Percentiles rank a stretch among this genome's conserved stretches.
Evolutionary conservation across 1,139 yeast genomes (phyloP).

Genomic region (Hyphopichia pseudoburtonii): DNA sequence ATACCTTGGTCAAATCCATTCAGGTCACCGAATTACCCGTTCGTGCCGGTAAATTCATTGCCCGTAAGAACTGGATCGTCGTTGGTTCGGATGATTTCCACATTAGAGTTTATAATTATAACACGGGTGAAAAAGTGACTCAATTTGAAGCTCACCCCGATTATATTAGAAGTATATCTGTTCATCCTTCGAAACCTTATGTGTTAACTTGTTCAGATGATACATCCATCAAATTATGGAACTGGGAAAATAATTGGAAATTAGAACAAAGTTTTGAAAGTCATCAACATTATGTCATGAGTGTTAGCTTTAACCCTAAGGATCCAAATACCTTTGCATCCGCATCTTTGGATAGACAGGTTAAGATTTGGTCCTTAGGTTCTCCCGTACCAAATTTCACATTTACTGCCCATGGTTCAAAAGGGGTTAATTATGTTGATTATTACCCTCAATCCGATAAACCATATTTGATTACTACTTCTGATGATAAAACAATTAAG

Average conservation of each 20-base stretch:
- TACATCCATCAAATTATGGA: constrained; percentile 89
- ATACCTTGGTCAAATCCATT: constrained; percentile 46
- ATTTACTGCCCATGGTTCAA: constrained; percentile 83
- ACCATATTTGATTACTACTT: constrained; percentile 89
- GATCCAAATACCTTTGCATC: constrained; percentile 98
- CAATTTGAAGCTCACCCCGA: constrained; percentile 99
- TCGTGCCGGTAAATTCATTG: constrained; percentile 91
- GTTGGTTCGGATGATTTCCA: constrained; percentile 96
- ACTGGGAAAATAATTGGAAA: constrained; percentile 94
- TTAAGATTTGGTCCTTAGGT: constrained; percentile 95
- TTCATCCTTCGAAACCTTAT: constrained; percentile 91
- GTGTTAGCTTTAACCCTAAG: constrained; percentile 92
- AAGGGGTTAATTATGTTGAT: constrained; percentile 94
- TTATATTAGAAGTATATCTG: constrained; percentile 88
- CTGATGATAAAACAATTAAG: constrained; percentile 88
- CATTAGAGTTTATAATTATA: constrained; percentile 88
- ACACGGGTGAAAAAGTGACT: constrained; percentile 89
- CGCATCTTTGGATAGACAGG: constrained; percentile 93
- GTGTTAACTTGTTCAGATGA: constrained; percentile 91
- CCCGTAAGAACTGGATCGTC: constrained; percentile 96
- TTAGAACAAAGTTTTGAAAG: constrained; percentile 91
- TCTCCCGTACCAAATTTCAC: constrained; percentile 90
- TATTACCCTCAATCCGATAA: constrained; percentile 97
- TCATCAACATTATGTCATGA: constrained; percentile 94
- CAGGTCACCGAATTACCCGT: constrained; percentile 95